These are phyloP conservation scores for Ganoderma sp. DNA, from an alignment of 1,284 basidiomycete genomes.

Conservation along the genomic window DNA sequence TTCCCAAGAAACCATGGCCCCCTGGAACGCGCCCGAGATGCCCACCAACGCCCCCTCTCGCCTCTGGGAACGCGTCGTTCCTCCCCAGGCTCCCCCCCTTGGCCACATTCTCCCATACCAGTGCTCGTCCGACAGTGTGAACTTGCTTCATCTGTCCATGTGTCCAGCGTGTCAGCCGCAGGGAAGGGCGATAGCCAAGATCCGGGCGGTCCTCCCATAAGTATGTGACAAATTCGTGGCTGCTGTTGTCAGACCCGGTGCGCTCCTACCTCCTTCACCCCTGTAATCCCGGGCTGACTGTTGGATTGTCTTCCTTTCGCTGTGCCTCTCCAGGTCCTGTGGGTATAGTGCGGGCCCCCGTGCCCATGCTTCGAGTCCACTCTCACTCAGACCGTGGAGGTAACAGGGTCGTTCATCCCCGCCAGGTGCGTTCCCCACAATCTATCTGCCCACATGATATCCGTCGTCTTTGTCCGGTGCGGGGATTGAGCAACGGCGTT, in stretches of 20 bases:
- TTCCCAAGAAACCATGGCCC: conserved; percentile 20
- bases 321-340: neutral
- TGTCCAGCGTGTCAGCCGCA: conserved; percentile 14
- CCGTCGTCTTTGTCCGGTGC: neutral
- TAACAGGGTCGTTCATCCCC: neutral
- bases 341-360: neutral
- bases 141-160: conserved; percentile 9
- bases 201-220: conserved; percentile 18
- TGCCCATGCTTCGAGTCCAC: neutral
- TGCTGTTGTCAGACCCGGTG: conserved; percentile 10
- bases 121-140: conserved; percentile 12
- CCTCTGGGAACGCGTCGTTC: conserved; percentile 14
- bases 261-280: neutral
- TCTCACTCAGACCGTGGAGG: neutral
- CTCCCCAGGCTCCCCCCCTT: conserved; percentile 9
- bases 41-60: conserved; percentile 22
- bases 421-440: conserved; percentile 8
- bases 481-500: neutral
- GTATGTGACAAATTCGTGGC: conserved; percentile 12
- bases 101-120: conserved; percentile 11
- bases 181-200: conserved; percentile 20
- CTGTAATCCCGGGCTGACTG: neutral
- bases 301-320: neutral
- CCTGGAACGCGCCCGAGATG: neutral
- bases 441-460: neutral